A percentile compares a stretch with the other conserved stretches of the same genome.
phyloP scores from a whole-genome alignment of 2,329 filamentous ascomycete genomes.

The Colletotrichum aenigma region DNA sequence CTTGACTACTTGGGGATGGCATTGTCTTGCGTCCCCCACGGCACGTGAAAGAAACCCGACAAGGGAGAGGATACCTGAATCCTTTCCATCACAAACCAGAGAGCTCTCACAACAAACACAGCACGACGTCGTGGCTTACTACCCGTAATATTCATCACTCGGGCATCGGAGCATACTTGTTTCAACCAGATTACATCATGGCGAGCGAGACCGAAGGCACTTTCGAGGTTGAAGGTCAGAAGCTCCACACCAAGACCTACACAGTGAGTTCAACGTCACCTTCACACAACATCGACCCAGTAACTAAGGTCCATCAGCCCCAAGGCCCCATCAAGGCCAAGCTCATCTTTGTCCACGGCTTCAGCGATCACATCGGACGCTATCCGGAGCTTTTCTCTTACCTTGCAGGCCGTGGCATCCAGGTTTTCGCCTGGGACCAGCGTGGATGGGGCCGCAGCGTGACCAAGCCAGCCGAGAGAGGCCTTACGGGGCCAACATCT shows the following conservation, averaged over 20 bases:
- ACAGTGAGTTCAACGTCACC: slow-evolving; percentile 44
- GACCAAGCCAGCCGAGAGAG: slow-evolving; percentile 63
- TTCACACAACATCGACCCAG: not conserved
- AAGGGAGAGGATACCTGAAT: not conserved
- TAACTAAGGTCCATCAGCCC: slow-evolving; percentile 45
- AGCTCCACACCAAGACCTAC: slow-evolving; percentile 63
- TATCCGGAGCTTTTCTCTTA: slow-evolving; percentile 77
- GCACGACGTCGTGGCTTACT: not conserved
- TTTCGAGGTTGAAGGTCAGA: slow-evolving; percentile 48
- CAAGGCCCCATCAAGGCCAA: slow-evolving; percentile 66
- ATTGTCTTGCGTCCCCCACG: not conserved
- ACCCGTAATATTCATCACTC: not conserved
- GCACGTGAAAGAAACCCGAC: not conserved
- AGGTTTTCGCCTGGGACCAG: slow-evolving; percentile 82
- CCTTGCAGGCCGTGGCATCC: slow-evolving; percentile 74
- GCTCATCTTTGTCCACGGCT: slow-evolving; percentile 85
- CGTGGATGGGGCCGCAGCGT: slow-evolving; percentile 86
- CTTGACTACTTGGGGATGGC: not conserved
- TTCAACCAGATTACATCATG: slow-evolving; percentile 28
- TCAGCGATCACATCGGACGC: slow-evolving; percentile 82
- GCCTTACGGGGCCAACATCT: slow-evolving; percentile 75
- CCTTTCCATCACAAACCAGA: not conserved
- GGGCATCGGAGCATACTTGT: not conserved
- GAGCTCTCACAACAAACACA: not conserved
- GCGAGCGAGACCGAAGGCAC: slow-evolving; percentile 52